Evolutionary conservation across 164 flowering plant genomes (phyloP).

Genomic region (Annona cherimola): DNA sequence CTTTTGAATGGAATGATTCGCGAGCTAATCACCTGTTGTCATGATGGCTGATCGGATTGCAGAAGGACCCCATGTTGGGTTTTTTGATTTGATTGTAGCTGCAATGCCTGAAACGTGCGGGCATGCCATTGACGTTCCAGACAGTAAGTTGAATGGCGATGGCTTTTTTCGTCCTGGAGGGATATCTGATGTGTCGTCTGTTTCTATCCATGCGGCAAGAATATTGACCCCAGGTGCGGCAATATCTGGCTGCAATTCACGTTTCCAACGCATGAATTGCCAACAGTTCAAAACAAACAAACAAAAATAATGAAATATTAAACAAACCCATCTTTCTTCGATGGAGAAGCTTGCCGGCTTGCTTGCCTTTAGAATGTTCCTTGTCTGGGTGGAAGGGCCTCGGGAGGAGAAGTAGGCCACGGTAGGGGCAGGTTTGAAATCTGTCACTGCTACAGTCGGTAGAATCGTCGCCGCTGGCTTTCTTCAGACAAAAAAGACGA

Average conservation of each 20-base stretch:
- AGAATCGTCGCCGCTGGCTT: slow-evolving; percentile 63
- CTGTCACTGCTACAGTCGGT: slow-evolving; percentile 35
- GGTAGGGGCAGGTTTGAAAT: slow-evolving; percentile 57
- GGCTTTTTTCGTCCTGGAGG: slow-evolving; percentile 40
- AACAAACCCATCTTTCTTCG: neutral
- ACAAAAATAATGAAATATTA: neutral
- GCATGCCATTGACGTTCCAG: slow-evolving; percentile 92
- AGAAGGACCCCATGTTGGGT: slow-evolving; percentile 63
- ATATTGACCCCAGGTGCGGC: slow-evolving; percentile 83
- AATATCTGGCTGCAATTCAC: slow-evolving; percentile 67
- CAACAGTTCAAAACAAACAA: neutral
- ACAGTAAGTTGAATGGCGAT: slow-evolving; percentile 47
- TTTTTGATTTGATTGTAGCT: slow-evolving; percentile 47
- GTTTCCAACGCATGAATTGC: neutral
- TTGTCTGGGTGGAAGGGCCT: slow-evolving; percentile 48
- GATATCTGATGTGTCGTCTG: slow-evolving; percentile 28
- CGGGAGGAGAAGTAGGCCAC: slow-evolving; percentile 68
- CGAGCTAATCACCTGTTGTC: slow-evolving; percentile 70
- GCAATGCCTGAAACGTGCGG: slow-evolving; percentile 81
- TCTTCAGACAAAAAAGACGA: slow-evolving; percentile 16
- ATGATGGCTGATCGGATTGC: slow-evolving; percentile 79
- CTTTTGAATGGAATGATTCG: no score
- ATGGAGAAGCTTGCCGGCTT: no score
- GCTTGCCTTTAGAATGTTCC: slow-evolving; percentile 69
- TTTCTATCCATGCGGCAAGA: slow-evolving; percentile 72